Percentiles rank a stretch among this genome's conserved stretches.
phyloP scores from a whole-genome alignment of 495 filamentous ascomycete genomes.

The Neurospora intermedia region DNA sequence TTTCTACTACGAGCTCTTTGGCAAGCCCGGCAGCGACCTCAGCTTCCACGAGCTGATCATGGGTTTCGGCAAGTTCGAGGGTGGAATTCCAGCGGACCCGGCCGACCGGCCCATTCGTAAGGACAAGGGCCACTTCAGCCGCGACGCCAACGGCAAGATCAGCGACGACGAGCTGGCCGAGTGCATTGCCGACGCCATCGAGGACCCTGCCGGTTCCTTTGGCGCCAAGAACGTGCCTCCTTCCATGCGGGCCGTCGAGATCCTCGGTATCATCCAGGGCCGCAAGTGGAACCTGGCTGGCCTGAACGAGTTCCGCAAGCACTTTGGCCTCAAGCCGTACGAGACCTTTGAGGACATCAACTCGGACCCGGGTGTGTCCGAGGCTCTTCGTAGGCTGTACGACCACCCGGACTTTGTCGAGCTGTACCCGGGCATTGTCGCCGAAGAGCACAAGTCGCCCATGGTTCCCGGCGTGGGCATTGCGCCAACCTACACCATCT shows the following conservation, averaged over 20 bases:
- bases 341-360: constrained; percentile 81
- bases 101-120: constrained; percentile 52
- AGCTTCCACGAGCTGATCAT: constrained; percentile 45
- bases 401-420: constrained; percentile 63
- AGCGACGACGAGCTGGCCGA: constrained; percentile 58
- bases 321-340: constrained; percentile 66
- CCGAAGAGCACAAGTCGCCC: constrained; percentile 67
- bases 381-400: constrained; percentile 64
- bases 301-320: constrained; percentile 78
- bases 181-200: constrained; percentile 54
- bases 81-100: constrained; percentile 49
- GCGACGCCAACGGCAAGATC: constrained; percentile 36
- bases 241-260: constrained; percentile 65
- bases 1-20: constrained; percentile 53
- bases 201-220: constrained; percentile 51
- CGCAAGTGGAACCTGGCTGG: constrained; percentile 74
- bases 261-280: constrained; percentile 76
- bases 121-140: constrained; percentile 30
- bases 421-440: constrained; percentile 71
- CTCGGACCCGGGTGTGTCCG: constrained; percentile 58
- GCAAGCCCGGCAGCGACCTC: constrained; percentile 43
- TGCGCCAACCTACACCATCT: constrained; percentile 72
- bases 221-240: constrained; percentile 67
- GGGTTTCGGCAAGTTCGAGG: constrained; percentile 51
- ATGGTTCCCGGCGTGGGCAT: constrained; percentile 72